Conservation (phyloP, 2,329 filamentous ascomycete species). For the Alternaria triticina region DNA sequence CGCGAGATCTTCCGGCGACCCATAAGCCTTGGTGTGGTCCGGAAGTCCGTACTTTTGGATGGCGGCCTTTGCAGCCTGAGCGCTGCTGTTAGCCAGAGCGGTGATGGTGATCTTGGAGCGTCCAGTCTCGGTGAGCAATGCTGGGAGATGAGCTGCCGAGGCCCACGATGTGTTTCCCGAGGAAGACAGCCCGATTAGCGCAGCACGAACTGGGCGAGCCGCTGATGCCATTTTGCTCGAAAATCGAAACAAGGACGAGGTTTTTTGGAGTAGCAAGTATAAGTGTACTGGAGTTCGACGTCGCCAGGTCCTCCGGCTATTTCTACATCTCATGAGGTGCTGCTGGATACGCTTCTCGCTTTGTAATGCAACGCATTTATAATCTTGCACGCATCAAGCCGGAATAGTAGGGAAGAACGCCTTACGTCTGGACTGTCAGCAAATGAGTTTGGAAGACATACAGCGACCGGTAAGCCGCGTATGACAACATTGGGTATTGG, state of each 20-base stretch:
- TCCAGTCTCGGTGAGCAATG: conserved; percentile 54
- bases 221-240: not conserved
- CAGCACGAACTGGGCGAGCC: conserved; percentile 57
- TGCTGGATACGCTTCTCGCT: not conserved
- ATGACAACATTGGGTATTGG: not conserved
- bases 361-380: conserved; percentile 2
- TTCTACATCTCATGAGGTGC: not conserved
- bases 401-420: not conserved
- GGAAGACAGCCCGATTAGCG: conserved; percentile 64
- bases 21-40: conserved; percentile 53
- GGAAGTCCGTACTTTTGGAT: conserved; percentile 50
- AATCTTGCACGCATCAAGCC: not conserved
- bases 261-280: not conserved
- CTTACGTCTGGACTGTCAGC: not conserved
- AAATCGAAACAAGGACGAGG: not conserved
- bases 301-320: not conserved
- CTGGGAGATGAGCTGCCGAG: conserved; percentile 63
- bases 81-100: conserved; percentile 56
- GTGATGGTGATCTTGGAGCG: conserved; percentile 51
- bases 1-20: conserved; percentile 51
- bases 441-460: not conserved
- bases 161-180: conserved; percentile 63
- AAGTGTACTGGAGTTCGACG: not conserved
- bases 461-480: not conserved
- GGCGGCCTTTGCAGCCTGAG: conserved; percentile 50